Evolutionary conservation across 495 filamentous ascomycete species (phyloP), one percentile per base, ranked within the genome.

Genomic region (Melanomma pulvis-pyrius): DNA sequence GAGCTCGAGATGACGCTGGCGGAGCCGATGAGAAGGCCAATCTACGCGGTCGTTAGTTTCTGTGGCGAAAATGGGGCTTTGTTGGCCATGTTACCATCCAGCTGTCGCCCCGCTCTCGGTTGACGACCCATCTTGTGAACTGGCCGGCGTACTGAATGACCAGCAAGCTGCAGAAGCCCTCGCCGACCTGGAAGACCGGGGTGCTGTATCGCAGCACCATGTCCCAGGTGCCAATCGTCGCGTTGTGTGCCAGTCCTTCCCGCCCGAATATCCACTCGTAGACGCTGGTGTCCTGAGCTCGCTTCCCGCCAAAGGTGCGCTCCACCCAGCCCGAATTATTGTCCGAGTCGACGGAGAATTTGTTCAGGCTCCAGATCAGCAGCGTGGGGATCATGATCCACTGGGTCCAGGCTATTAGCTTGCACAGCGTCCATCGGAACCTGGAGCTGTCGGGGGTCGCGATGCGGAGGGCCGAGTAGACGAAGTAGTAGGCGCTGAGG

Each of bases 91-190:
- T 75, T 84, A 96, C 92, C 90, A 97, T 93, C 94, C 94, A 98
- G 65, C 88, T 94, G 79, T 98, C 94, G 66, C 92, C 92, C 66
- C 91, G 85, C 61, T 92, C 92, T 54, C 89, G 77, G 76, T 97
- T 98, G 47, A 97, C 93, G 21, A 97, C 85, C 89, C 91, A 97
- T 72, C 92, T 84, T n/a, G 94, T 96, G 59, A 97, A 92, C 74
- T 96, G 93, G 0, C 94, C 94, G 30, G 89, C 87, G 15, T 92
- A 90, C 76, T 98, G 94, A 58, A 98, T 97, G 53, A 98, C 94
- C 63, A 98, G 78, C 73, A 98, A 77, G 71, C 91, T 97, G 79
- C 94, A 97, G 78, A 98, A 98, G 1, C 94, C 94, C 77, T 98
- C 94, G 39, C 86, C 87, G 28, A 98, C 81, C 74, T 98, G 94